Evolutionary conservation across 441 rosid species (phyloP), one percentile per base, ranked within the genome.

Genomic region (Populus hybrid): DNA sequence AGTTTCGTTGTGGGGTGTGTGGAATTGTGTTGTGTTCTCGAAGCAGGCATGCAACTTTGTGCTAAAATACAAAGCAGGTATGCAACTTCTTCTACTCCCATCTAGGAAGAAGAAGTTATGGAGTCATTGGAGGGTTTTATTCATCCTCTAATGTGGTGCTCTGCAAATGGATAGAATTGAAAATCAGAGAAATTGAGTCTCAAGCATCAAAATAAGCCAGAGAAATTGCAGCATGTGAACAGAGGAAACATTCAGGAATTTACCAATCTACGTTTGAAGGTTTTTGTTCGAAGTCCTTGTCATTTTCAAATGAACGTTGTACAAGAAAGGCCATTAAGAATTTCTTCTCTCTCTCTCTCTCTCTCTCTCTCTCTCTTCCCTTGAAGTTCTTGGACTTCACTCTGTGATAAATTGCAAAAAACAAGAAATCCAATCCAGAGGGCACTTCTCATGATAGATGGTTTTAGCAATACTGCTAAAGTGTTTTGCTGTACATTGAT

Each of bases 71-170:
- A 30, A 10, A 77, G 38, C 50, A 26, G 12, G 28, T 32, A 66
- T 57, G 70, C 16, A 75, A 73, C 50, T 81, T 70, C 36, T 32
- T 57, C 46, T 78, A 26, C 68, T 28, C 74, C 67, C 40, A 32
- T 64, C 34, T 77, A 93, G 99, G 89, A 96, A 93, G 92, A 95
- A 92, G 90, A 94, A 86, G 90, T 79, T 95, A 85, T 89, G 95
- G 42, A 83, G 83, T 86, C 94, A 93, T 75, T 94, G 98, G 96
- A 93, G 88, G 87, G 75, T 79, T 95, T 91, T 79, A 88, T 91
- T 77, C 85, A 81, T 65, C 99, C 99, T 75, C 84, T 95, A 69
- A 91, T 87, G 97, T 94, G 98, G 98, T 91, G 94, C 63, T 0
- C 32, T 91, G 95, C 90, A 93, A 93, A 84, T 94, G 97, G 98